Evolutionary conservation across 2,329 filamentous ascomycete genomes (phyloP).

Genomic region (Laburnicola sp.): DNA sequence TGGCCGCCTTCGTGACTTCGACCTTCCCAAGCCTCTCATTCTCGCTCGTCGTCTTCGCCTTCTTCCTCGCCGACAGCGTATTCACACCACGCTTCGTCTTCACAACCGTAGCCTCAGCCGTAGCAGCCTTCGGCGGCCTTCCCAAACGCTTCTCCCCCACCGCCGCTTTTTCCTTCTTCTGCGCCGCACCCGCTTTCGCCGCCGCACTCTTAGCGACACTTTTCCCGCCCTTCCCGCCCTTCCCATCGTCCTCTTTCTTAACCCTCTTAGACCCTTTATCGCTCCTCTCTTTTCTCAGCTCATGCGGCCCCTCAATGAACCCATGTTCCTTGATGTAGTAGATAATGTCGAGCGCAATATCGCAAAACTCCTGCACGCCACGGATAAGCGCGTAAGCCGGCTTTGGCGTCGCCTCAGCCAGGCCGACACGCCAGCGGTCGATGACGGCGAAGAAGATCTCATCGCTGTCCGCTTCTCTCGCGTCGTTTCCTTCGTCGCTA

Average conservation of each 20-base stretch:
- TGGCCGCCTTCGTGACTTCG: no score
- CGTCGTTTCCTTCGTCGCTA: slow-evolving; percentile 5
- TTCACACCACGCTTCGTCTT: slow-evolving; percentile 8
- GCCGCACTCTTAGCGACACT: not conserved
- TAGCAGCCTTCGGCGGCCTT: not conserved
- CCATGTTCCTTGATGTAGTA: slow-evolving; percentile 37
- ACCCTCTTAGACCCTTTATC: slow-evolving; percentile 25
- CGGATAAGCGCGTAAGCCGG: slow-evolving; percentile 24
- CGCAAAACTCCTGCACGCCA: slow-evolving; percentile 39
- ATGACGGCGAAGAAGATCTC: slow-evolving; percentile 40
- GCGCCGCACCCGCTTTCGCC: not conserved
- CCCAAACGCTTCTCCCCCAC: slow-evolving; percentile 7
- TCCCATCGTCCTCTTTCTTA: not conserved
- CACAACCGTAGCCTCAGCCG: not conserved
- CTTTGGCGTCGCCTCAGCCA: slow-evolving; percentile 16
- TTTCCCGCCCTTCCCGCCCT: not conserved
- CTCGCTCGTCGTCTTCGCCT: slow-evolving; percentile 17
- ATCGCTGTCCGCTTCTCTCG: slow-evolving; percentile 23
- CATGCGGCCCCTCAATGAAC: slow-evolving; percentile 7
- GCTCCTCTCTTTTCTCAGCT: slow-evolving; percentile 13
- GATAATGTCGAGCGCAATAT: slow-evolving; percentile 35
- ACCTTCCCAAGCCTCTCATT: not conserved
- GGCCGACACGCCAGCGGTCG: slow-evolving; percentile 37
- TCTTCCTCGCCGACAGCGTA: slow-evolving; percentile 24
- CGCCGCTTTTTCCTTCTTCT: slow-evolving; percentile 2